Percentiles rank a stretch among this genome's conserved stretches.
phyloP scores from a whole-genome alignment of 2,329 filamentous ascomycete species.

The Lachnellula suecica region DNA sequence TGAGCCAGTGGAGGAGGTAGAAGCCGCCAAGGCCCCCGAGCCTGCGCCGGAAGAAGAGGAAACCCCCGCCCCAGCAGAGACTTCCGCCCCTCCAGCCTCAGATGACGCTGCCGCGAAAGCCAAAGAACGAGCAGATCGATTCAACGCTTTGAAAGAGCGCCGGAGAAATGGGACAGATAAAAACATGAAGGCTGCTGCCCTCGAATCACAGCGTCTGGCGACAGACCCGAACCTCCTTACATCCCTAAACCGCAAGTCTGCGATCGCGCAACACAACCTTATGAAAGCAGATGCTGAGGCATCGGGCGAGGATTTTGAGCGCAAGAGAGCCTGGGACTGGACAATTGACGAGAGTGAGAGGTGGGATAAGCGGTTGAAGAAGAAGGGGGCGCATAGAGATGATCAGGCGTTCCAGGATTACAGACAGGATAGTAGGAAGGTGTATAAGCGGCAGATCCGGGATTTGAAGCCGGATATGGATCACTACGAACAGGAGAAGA shows the following conservation, averaged over 20 bases:
- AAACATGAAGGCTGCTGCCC: constrained; percentile 82
- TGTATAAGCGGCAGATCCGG: constrained; percentile 88
- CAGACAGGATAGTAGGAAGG: constrained; percentile 80
- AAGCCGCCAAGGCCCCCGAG: constrained; percentile 1
- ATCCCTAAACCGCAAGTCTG: constrained; percentile 80
- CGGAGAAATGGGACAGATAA: constrained; percentile 69
- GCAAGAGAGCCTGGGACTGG: constrained; percentile 98
- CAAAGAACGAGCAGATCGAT: constrained; percentile 73
- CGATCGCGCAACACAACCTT: constrained; percentile 87
- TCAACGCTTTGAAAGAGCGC: constrained; percentile 83
- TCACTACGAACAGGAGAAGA: constrained; percentile 83
- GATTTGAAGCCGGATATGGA: constrained; percentile 77
- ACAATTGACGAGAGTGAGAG: constrained; percentile 90
- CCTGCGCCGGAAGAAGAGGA: constrained; percentile 5
- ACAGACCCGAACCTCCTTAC: constrained; percentile 76
- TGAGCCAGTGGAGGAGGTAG: constrained; percentile 15
- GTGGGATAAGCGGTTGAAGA: constrained; percentile 89
- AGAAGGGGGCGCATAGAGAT: constrained; percentile 78
- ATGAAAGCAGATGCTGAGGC: constrained; percentile 89
- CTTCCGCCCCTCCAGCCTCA: constrained; percentile 19
- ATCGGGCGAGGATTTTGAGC: constrained; percentile 87
- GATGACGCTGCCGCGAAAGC: constrained; percentile 44
- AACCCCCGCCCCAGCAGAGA: constrained; percentile 14
- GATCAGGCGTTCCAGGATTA: constrained; percentile 91
- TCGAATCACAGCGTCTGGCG: constrained; percentile 76